A percentile compares a stretch with the other conserved stretches of the same genome.
These are phyloP conservation scores for Keithomyces neogunnii DNA, from an alignment of 2,329 filamentous ascomycete genomes.

Conservation along the genomic window DNA sequence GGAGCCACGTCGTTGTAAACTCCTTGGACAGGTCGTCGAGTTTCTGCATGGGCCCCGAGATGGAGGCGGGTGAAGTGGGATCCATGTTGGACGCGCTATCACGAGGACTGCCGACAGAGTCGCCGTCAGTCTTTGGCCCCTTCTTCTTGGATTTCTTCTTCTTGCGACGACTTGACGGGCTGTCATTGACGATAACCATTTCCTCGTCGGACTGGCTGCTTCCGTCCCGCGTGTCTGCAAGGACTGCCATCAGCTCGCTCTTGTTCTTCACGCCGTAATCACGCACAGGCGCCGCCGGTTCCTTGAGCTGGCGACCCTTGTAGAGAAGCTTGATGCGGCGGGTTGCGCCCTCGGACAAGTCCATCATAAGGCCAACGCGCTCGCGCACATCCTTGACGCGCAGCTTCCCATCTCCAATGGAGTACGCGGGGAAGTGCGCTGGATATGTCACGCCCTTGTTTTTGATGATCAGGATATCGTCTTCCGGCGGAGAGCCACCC, in stretches of 20 bases:
- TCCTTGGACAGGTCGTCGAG: constrained; percentile 57
- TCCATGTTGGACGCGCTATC: constrained; percentile 35
- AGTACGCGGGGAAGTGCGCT: constrained; percentile 65
- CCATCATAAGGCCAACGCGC: constrained; percentile 59
- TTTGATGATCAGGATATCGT: constrained; percentile 64
- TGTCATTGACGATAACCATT: constrained; percentile 30
- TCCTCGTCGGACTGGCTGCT: constrained; percentile 33
- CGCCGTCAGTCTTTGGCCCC: constrained; percentile 29
- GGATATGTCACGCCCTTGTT: constrained; percentile 58
- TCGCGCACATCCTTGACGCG: constrained; percentile 57
- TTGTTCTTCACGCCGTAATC: constrained; percentile 55
- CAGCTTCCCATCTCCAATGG: constrained; percentile 66
- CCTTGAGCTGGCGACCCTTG: constrained; percentile 64
- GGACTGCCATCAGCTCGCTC: constrained; percentile 46
- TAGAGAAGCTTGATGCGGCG: constrained; percentile 59
- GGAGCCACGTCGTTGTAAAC: constrained; percentile 57
- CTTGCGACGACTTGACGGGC: constrained; percentile 27
- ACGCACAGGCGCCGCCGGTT: constrained; percentile 47
- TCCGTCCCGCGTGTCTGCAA: constrained; percentile 29
- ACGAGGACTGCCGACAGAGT: constrained; percentile 34
- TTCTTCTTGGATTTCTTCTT: constrained; percentile 35
- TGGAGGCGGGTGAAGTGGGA: constrained; percentile 19
- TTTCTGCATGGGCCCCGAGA: constrained; percentile 39
- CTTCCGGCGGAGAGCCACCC: constrained; percentile 35
- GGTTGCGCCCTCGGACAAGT: constrained; percentile 44